phyloP scores from a whole-genome alignment of 1,139 yeast genomes.

The Candida tetrigidarum region DNA sequence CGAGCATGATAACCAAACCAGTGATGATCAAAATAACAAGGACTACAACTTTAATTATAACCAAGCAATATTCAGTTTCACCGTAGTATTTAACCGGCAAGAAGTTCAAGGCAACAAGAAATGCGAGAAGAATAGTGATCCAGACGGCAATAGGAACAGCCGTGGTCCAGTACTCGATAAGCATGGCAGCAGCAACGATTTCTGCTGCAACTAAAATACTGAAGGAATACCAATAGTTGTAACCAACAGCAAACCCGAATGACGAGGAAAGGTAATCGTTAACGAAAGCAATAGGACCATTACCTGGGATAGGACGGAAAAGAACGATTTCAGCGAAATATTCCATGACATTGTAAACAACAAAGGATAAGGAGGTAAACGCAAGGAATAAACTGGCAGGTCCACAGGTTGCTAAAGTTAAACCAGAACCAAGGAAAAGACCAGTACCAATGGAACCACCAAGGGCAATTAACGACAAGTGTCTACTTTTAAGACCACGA shows the following conservation, averaged over 20 bases:
- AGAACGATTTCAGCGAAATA: constrained; percentile 66
- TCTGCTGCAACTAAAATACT: constrained; percentile 54
- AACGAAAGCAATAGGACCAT: constrained; percentile 44
- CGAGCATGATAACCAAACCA: constrained; percentile 49
- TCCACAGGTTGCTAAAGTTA: constrained; percentile 49
- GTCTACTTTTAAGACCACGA: constrained; percentile 43
- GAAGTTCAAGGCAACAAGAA: constrained; percentile 43
- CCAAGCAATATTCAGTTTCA: constrained; percentile 70
- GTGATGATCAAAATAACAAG: constrained; percentile 43
- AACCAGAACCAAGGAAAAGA: constrained; percentile 52
- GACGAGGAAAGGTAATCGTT: constrained; percentile 40
- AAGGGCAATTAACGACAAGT: constrained; percentile 41
- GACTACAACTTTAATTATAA: constrained; percentile 53
- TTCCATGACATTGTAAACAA: constrained; percentile 61
- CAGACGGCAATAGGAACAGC: constrained; percentile 54
- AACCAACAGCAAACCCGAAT: constrained; percentile 52
- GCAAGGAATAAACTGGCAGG: constrained; percentile 55
- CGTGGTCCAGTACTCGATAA: constrained; percentile 61
- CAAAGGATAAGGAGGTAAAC: constrained; percentile 51
- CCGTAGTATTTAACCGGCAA: constrained; percentile 58
- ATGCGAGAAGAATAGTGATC: constrained; percentile 53
- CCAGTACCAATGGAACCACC: constrained; percentile 50
- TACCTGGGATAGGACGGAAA: constrained; percentile 55
- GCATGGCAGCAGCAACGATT: constrained; percentile 56
- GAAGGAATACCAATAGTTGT: constrained; percentile 54